phyloP scores from a whole-genome alignment of 805 yeast genomes.

The Wickerhamiella kazuoi region DNA sequence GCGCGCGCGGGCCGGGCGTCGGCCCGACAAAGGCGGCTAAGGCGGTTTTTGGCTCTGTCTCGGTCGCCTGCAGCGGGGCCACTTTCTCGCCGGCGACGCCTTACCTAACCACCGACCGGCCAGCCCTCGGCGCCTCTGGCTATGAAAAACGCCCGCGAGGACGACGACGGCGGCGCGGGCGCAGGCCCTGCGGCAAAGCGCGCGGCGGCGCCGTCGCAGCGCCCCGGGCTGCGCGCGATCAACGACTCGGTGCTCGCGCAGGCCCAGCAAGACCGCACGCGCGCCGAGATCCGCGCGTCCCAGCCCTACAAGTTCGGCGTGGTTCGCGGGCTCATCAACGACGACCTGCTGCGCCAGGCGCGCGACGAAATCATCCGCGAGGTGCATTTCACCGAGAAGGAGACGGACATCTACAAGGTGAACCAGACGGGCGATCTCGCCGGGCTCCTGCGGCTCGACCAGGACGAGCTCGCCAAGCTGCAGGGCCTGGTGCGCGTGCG shows the following conservation, averaged over 20 bases:
- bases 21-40: too few relatives aligned
- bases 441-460: slow-evolving; percentile 68
- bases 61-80: too few relatives aligned
- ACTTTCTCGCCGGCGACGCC: too few relatives aligned
- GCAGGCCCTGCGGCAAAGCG: background rate
- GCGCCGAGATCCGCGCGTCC: slow-evolving; percentile 29
- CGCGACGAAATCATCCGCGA: slow-evolving; percentile 68
- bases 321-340: slow-evolving; percentile 54
- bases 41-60: too few relatives aligned
- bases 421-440: slow-evolving; percentile 76
- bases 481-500: slow-evolving; percentile 65
- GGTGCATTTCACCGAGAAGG: slow-evolving; percentile 84
- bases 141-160: background rate
- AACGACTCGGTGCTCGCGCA: background rate
- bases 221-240: background rate
- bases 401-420: slow-evolving; percentile 91
- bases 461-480: slow-evolving; percentile 53
- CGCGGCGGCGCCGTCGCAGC: background rate
- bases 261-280: background rate
- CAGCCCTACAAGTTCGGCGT: slow-evolving; percentile 87
- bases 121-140: too few relatives aligned
- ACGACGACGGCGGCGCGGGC: background rate
- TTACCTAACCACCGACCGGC: too few relatives aligned
- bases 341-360: slow-evolving; percentile 57
- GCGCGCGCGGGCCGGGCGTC: too few relatives aligned